A percentile compares a stretch with the other conserved stretches of the same genome.
These are phyloP conservation scores for Hypsizygus ulmarius DNA, from an alignment of 1,284 basidiomycete species.

Conservation along the genomic window DNA sequence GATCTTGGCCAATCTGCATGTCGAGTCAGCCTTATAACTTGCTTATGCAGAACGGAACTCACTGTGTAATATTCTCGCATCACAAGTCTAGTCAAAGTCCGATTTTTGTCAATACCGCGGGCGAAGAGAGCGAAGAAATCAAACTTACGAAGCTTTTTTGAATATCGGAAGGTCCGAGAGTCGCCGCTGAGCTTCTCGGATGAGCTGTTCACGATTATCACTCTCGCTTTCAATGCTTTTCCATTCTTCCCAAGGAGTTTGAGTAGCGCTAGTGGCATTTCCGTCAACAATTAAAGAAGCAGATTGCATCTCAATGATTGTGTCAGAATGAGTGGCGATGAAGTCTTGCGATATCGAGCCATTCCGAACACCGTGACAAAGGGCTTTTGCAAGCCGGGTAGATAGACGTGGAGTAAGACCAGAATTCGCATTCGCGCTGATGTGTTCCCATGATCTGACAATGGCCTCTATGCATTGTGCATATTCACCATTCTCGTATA, in stretches of 20 bases:
- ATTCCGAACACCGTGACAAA: conserved; percentile 4
- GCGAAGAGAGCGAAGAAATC: too few species aligned
- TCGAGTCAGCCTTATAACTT: too few species aligned
- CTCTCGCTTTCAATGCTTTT: not conserved
- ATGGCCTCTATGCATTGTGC: conserved; percentile 9
- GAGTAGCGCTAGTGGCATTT: not conserved
- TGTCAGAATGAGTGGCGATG: not conserved
- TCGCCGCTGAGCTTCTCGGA: too few species aligned
- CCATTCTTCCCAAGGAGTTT: not conserved
- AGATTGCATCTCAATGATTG: not conserved
- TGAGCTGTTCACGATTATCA: too few species aligned
- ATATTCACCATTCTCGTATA: conserved; percentile 15
- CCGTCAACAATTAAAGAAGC: too few species aligned
- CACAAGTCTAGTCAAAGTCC: too few species aligned
- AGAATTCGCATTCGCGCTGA: not conserved
- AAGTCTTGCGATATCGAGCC: not conserved
- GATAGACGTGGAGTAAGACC: conserved; percentile 8
- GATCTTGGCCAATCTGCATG: not conserved
- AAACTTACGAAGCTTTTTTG: too few species aligned
- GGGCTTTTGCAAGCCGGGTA: conserved; percentile 12
- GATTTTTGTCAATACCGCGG: too few species aligned
- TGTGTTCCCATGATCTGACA: conserved; percentile 1
- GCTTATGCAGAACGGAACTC: too few species aligned
- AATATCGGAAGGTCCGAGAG: too few species aligned
- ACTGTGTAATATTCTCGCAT: too few species aligned